phyloP scores from a whole-genome alignment of 345 rosid genomes.

The Hypericum androsaemum region DNA sequence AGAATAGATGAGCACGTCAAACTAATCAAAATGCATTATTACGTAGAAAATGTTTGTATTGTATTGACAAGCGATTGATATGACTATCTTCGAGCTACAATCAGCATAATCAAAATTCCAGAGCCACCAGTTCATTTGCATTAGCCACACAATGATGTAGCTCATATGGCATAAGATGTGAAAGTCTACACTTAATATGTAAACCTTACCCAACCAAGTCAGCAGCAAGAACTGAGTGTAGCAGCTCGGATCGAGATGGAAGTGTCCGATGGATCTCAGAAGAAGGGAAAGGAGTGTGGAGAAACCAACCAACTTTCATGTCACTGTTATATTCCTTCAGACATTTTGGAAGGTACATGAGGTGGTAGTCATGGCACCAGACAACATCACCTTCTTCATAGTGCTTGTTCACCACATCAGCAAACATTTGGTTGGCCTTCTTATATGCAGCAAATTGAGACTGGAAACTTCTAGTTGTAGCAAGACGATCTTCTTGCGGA shows the following conservation, averaged over 20 bases:
- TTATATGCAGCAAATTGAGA: conserved; percentile 94
- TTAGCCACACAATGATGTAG: neutral
- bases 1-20: no score
- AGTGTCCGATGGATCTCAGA: conserved; percentile 96
- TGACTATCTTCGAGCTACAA: no score
- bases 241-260: conserved; percentile 91
- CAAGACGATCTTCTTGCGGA: conserved; percentile 99
- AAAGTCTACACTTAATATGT: conserved; percentile 2
- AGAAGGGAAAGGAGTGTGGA: conserved; percentile 98
- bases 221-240: conserved; percentile 94
- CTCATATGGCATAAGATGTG: neutral
- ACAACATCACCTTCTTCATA: conserved; percentile 98
- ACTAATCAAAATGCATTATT: no score
- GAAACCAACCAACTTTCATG: conserved; percentile 99
- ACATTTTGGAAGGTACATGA: conserved; percentile 97
- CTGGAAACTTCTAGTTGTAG: conserved; percentile 95
- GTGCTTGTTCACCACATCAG: conserved; percentile 84
- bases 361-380: conserved; percentile 99
- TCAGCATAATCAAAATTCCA: no score
- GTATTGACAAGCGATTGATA: no score
- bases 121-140: no score
- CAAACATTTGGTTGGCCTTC: conserved; percentile 98
- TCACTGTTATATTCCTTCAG: conserved; percentile 63
- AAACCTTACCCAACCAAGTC: conserved; percentile 90
- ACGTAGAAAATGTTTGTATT: no score